These are phyloP conservation scores for Brassica napus DNA, from an alignment of 345 rosid species.

Conservation along the genomic window Da-Ae NC_063447.1:7137001-7137500, in stretches of 20 bases:
- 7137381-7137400: conserved; percentile 27
- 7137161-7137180: conserved; percentile 36
- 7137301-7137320: conserved; percentile 77
- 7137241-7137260: conserved; percentile 38
- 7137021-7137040: conserved; percentile 31
- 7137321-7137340: conserved; percentile 57
- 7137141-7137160: conserved; percentile 31
- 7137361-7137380: conserved; percentile 35
- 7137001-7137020: conserved; percentile 28
- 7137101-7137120: conserved; percentile 44
- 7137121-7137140: conserved; percentile 57
- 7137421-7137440: conserved; percentile 38
- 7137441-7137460: conserved; percentile 30
- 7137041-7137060: conserved; percentile 31
- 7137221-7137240: conserved; percentile 48
- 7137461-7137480: conserved; percentile 36
- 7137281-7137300: conserved; percentile 81
- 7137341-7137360: conserved; percentile 97
- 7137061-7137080: conserved; percentile 7
- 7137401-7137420: conserved; percentile 3
- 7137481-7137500: conserved; percentile 34
- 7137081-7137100: conserved; percentile 41
- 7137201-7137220: conserved; percentile 58
- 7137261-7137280: conserved; percentile 48
- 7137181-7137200: conserved; percentile 36